A percentile compares a stretch with the other conserved stretches of the same genome.
Conservation (phyloP, 192 early-diverging fungal genomes). For the Rhizophlyctis rosea region DNA sequence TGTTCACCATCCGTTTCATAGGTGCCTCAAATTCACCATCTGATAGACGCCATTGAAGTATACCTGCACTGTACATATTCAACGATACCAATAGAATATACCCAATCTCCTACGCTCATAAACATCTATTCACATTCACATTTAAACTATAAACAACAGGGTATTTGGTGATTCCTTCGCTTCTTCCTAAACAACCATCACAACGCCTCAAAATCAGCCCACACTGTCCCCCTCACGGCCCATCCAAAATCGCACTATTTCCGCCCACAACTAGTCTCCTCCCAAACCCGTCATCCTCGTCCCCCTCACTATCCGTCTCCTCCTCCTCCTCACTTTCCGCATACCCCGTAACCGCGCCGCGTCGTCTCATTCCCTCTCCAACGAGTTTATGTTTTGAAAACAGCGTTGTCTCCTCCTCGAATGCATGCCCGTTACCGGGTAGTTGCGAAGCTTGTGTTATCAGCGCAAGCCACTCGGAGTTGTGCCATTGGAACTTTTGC, state of each 20-base stretch:
- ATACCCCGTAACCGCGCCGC: not conserved
- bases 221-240: no score
- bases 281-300: conserved; percentile 32
- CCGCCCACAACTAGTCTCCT: conserved; percentile 38
- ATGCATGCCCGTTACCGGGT: not conserved
- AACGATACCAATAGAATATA: no score
- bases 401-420: not conserved
- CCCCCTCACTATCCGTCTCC: conserved; percentile 26
- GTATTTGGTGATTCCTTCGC: no score
- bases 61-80: no score
- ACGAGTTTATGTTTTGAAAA: not conserved
- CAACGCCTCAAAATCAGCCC: no score
- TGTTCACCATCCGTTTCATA: not conserved
- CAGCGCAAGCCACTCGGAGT: conserved; percentile 50
- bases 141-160: no score
- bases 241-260: conserved; percentile 42
- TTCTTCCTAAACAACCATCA: no score
- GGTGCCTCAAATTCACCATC: not conserved
- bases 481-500: conserved; percentile 60
- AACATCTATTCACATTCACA: no score
- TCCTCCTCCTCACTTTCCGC: conserved; percentile 20
- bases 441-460: conserved; percentile 28
- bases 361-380: not conserved
- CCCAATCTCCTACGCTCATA: no score
- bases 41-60: no score